Evolutionary conservation across 1,139 yeast species (phyloP).

Genomic region (Insectozyma bohioensis): DNA sequence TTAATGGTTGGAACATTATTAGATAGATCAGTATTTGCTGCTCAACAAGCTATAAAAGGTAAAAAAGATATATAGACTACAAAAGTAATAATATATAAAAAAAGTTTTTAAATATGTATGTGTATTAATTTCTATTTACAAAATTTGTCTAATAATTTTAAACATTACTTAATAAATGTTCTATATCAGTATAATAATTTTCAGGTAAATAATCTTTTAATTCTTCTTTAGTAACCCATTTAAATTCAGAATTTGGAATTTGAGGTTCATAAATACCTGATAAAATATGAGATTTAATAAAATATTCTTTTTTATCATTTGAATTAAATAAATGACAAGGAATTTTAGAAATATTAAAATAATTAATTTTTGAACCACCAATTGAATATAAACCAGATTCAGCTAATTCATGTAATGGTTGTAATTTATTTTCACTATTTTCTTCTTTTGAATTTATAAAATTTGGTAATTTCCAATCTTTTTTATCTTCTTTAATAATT

Average conservation of each 20-base stretch:
- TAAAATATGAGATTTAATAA: slow-evolving; percentile 84
- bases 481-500: slow-evolving; percentile 48
- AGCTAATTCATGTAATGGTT: slow-evolving; percentile 70
- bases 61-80: slow-evolving; percentile 56
- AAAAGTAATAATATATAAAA: slow-evolving; percentile 1
- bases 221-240: slow-evolving; percentile 89
- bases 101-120: not conserved
- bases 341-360: slow-evolving; percentile 85
- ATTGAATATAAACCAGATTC: slow-evolving; percentile 67
- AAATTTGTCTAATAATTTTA: slow-evolving; percentile 16
- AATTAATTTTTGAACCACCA: slow-evolving; percentile 77
- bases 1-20: slow-evolving; percentile 87
- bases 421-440: slow-evolving; percentile 16
- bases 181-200: slow-evolving; percentile 55
- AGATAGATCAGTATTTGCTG: slow-evolving; percentile 87
- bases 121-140: slow-evolving; percentile 7
- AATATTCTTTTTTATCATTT: slow-evolving; percentile 49
- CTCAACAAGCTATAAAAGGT: slow-evolving; percentile 74
- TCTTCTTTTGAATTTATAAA: slow-evolving; percentile 34
- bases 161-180: slow-evolving; percentile 52
- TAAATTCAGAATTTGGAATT: slow-evolving; percentile 37
- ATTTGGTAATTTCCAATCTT: slow-evolving; percentile 76
- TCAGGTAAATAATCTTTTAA: slow-evolving; percentile 52
- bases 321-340: slow-evolving; percentile 66
- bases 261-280: slow-evolving; percentile 78